These are phyloP conservation scores for Leccinum subatratum DNA, from an alignment of 1,284 basidiomycete species.

Conservation along the genomic window DNA sequence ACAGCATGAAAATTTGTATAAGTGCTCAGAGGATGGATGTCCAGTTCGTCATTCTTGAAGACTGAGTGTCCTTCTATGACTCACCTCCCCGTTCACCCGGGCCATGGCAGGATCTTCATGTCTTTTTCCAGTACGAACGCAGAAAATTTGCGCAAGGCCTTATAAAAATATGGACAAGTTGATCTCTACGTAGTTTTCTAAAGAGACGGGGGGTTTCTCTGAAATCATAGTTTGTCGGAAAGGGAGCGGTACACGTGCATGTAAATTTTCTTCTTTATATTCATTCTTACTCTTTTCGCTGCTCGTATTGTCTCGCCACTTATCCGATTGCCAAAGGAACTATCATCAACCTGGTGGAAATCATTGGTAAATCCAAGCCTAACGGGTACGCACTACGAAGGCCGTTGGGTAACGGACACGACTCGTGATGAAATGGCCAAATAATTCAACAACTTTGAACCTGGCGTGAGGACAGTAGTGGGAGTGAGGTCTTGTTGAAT, in stretches of 20 bases:
- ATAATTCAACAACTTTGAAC: conserved; percentile 40
- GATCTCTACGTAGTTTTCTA: neutral
- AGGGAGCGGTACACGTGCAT: conserved; percentile 10
- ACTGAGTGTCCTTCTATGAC: neutral
- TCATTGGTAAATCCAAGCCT: conserved; percentile 32
- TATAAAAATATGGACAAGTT: neutral
- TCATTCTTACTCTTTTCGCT: neutral
- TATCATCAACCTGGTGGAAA: conserved; percentile 41
- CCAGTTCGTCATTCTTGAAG: neutral
- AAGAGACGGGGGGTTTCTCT: neutral
- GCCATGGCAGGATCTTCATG: neutral
- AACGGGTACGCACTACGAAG: conserved; percentile 34
- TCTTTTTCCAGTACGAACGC: neutral
- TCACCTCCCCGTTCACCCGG: neutral
- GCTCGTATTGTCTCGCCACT: conserved; percentile 34
- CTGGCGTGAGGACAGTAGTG: conserved; percentile 38
- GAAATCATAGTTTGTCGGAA: conserved; percentile 15
- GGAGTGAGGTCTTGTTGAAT: conserved; percentile 29
- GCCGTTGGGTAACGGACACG: conserved; percentile 34
- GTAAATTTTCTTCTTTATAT: neutral
- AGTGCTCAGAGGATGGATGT: conserved; percentile 1
- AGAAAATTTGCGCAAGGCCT: neutral
- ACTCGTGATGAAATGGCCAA: conserved; percentile 28
- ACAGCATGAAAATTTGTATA: conserved; percentile 1
- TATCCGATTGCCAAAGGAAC: conserved; percentile 43